A percentile compares a stretch with the other conserved stretches of the same genome.
Conservation (phyloP, 768 basidiomycete genomes). For the Termitomyces titanicus region DNA sequence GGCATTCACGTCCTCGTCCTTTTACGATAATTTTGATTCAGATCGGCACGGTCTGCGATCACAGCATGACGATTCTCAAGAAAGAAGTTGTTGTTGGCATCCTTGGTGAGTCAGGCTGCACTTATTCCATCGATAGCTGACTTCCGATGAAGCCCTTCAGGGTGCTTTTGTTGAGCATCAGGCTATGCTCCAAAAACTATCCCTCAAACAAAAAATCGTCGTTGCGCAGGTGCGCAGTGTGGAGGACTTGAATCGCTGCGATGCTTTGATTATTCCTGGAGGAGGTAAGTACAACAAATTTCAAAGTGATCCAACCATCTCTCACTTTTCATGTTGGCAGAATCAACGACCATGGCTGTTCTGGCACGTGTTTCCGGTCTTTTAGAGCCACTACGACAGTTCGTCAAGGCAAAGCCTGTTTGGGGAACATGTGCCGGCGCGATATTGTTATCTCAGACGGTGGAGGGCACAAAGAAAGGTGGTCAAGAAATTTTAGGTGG, state of each 20-base stretch:
- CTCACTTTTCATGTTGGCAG: conserved; percentile 30
- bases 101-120: conserved; percentile 36
- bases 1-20: neutral
- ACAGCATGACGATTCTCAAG: conserved; percentile 9
- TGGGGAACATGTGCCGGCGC: conserved; percentile 98
- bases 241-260: conserved; percentile 71
- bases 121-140: neutral
- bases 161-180: conserved; percentile 92
- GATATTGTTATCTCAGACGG: conserved; percentile 74
- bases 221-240: conserved; percentile 65
- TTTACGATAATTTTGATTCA: neutral
- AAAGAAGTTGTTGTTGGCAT: conserved; percentile 40
- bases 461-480: conserved; percentile 78
- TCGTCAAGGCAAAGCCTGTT: conserved; percentile 68
- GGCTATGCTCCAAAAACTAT: conserved; percentile 57
- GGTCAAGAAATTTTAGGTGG: conserved; percentile 86
- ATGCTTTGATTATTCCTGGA: conserved; percentile 90
- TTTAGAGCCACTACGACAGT: conserved; percentile 73
- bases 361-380: conserved; percentile 72
- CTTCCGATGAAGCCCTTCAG: conserved; percentile 65
- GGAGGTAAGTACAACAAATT: conserved; percentile 51
- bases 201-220: conserved; percentile 39
- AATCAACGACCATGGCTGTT: conserved; percentile 90
- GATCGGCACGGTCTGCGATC: neutral
- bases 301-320: neutral